Percentiles rank a stretch among this genome's conserved stretches.
These are phyloP conservation scores for Vitis hybrid DNA, from an alignment of 177 flowering plant species.

Conservation along the genomic window DNA sequence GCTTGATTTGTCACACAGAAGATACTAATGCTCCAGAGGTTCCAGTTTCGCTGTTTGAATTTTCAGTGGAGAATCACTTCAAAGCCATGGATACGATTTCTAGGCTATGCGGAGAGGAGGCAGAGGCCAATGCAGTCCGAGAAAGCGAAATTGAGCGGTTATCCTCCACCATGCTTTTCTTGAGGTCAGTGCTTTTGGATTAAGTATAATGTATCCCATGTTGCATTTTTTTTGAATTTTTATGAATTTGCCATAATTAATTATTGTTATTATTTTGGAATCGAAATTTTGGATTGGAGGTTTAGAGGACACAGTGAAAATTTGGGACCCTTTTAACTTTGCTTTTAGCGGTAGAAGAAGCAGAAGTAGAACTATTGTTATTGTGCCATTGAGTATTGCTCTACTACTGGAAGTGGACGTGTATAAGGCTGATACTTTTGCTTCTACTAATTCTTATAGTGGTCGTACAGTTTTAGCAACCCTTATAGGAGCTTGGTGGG, in stretches of 20 bases:
- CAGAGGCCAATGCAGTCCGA: conserved; percentile 19
- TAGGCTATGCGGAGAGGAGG: conserved; percentile 42
- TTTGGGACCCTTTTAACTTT: too few relatives aligned
- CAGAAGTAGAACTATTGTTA: too few relatives aligned
- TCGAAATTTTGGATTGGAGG: neutral
- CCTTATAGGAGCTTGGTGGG: too few relatives aligned
- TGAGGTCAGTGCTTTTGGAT: too few relatives aligned
- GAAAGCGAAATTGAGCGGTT: conserved; percentile 41
- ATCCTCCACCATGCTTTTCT: conserved; percentile 33
- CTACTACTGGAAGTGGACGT: too few relatives aligned
- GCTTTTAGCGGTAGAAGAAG: too few relatives aligned
- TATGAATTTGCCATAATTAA: too few relatives aligned
- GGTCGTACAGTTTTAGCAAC: too few relatives aligned
- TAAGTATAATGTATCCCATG: neutral
- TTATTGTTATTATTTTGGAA: neutral
- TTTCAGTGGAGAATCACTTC: conserved; percentile 63
- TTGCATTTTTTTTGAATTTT: neutral
- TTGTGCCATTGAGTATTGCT: too few relatives aligned
- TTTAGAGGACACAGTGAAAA: neutral
- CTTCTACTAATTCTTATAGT: too few relatives aligned
- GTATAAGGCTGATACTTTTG: too few relatives aligned
- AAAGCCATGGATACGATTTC: conserved; percentile 44
- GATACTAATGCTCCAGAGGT: conserved; percentile 9
- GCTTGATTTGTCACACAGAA: neutral
- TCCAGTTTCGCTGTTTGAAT: conserved; percentile 53